Conservation (phyloP, 192 early-diverging fungal species). For the Geosiphon pyriformis region DNA sequence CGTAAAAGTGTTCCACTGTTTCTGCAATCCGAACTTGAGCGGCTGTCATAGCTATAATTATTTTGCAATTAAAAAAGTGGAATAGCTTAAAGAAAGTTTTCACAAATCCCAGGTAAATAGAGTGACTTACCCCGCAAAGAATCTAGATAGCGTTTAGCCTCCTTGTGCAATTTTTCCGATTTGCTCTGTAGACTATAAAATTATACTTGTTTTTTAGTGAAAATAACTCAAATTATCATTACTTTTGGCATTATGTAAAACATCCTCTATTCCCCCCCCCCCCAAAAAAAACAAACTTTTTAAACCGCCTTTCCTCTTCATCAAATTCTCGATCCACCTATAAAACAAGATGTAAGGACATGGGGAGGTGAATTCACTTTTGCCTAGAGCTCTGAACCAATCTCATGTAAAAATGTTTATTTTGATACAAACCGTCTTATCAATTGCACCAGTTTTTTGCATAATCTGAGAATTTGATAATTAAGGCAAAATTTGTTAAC, state of each 20-base stretch:
- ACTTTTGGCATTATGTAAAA: neutral
- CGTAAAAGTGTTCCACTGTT: conserved; percentile 86
- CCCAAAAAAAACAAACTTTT: conserved; percentile 38
- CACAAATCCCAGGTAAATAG: neutral
- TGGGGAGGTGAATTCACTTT: too few species aligned
- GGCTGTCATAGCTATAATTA: conserved; percentile 64
- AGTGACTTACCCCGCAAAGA: conserved; percentile 61
- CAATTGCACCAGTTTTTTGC: conserved; percentile 69
- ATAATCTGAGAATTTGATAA: conserved; percentile 37
- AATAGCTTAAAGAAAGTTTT: neutral
- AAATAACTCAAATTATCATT: neutral
- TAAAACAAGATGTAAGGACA: neutral
- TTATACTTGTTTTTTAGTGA: neutral
- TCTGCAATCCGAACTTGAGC: conserved; percentile 82
- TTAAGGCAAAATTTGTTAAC: neutral
- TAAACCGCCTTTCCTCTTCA: conserved; percentile 74
- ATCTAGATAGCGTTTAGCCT: conserved; percentile 90
- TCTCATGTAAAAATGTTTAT: neutral
- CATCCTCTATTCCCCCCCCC: neutral
- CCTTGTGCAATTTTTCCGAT: conserved; percentile 76
- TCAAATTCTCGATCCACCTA: conserved; percentile 71
- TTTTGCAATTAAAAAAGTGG: neutral
- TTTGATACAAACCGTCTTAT: conserved; percentile 54
- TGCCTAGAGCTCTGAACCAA: too few species aligned
- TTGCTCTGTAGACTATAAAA: conserved; percentile 71